A percentile compares a stretch with the other conserved stretches of the same genome.
These are phyloP conservation scores for Mrakia gelida DNA, from an alignment of 768 basidiomycete species.

Conservation along the genomic window DNA sequence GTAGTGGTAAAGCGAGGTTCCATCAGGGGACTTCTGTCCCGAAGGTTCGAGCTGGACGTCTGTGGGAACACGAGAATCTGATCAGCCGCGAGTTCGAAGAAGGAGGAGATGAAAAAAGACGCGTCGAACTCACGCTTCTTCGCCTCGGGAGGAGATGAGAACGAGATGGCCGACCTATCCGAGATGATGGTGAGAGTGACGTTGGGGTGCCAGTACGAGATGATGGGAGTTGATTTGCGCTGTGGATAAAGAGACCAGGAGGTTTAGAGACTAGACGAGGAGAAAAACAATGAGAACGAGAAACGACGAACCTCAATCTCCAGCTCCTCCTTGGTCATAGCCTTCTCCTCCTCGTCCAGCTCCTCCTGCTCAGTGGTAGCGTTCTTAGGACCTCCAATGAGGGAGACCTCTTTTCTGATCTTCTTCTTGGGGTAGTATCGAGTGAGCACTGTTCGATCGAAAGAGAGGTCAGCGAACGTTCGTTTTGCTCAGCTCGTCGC, in stretches of 20 bases:
- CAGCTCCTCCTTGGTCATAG: constrained; percentile 32
- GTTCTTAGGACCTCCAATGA: constrained; percentile 49
- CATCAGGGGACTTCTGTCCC: constrained; percentile 34
- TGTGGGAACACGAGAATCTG: too few relatives aligned
- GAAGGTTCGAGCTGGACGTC: constrained; percentile 59
- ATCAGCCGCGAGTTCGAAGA: too few relatives aligned
- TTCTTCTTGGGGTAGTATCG: constrained; percentile 72
- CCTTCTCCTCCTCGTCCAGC: constrained; percentile 41
- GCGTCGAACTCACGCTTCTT: constrained; percentile 55
- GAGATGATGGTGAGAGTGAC: constrained; percentile 80
- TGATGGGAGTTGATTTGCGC: constrained; percentile 55
- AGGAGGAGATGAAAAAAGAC: not conserved
- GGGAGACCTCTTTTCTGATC: constrained; percentile 73
- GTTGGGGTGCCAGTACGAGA: constrained; percentile 84
- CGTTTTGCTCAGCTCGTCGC: not conserved
- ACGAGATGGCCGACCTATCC: constrained; percentile 57
- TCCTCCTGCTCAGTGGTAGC: constrained; percentile 46
- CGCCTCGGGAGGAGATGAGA: constrained; percentile 56
- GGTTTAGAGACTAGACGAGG: not conserved
- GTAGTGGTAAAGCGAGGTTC: constrained; percentile 56
- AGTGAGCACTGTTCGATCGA: constrained; percentile 62
- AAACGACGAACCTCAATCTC: constrained; percentile 37
- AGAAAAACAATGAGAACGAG: constrained; percentile 20
- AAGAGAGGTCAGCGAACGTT: not conserved
- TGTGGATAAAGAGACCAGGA: not conserved